These are phyloP conservation scores for Candida fluviatilis DNA, from an alignment of 805 yeast species.

Conservation along the genomic window DNA sequence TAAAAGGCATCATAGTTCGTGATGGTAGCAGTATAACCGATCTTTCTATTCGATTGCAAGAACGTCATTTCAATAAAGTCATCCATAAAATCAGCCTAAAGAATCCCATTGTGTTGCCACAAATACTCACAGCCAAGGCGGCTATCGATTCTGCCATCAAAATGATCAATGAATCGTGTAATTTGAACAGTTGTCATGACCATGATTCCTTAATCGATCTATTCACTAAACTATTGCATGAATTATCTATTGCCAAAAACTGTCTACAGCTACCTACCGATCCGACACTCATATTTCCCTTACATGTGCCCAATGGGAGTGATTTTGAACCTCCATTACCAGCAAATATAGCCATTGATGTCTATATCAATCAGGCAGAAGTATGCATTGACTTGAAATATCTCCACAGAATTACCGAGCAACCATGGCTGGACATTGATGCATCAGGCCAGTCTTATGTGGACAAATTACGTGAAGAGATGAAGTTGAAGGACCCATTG, in stretches of 20 bases:
- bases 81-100: slow-evolving; percentile 26
- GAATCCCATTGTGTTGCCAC: slow-evolving; percentile 36
- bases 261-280: slow-evolving; percentile 40
- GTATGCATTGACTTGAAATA: slow-evolving; percentile 56
- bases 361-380: slow-evolving; percentile 59
- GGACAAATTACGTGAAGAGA: slow-evolving; percentile 53
- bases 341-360: slow-evolving; percentile 47
- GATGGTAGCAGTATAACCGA: slow-evolving; percentile 50
- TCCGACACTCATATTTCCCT: slow-evolving; percentile 55
- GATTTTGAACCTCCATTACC: slow-evolving; percentile 47
- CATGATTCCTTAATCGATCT: slow-evolving; percentile 16
- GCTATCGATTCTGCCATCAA: slow-evolving; percentile 34
- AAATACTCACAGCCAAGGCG: slow-evolving; percentile 44
- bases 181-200: slow-evolving; percentile 7
- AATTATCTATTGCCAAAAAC: slow-evolving; percentile 32
- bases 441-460: slow-evolving; percentile 48
- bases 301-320: slow-evolving; percentile 35
- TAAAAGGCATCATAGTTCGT: slow-evolving; percentile 60
- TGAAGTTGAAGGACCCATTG: slow-evolving; percentile 31
- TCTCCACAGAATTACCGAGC: slow-evolving; percentile 44
- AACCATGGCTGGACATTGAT: slow-evolving; percentile 62
- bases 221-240: slow-evolving; percentile 23
- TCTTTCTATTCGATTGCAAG: slow-evolving; percentile 41
- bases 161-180: slow-evolving; percentile 13
- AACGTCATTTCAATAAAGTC: slow-evolving; percentile 34